These are phyloP conservation scores for Nepenthes alata DNA, from an alignment of 179 eudicot species.

Conservation along the genomic window DNA sequence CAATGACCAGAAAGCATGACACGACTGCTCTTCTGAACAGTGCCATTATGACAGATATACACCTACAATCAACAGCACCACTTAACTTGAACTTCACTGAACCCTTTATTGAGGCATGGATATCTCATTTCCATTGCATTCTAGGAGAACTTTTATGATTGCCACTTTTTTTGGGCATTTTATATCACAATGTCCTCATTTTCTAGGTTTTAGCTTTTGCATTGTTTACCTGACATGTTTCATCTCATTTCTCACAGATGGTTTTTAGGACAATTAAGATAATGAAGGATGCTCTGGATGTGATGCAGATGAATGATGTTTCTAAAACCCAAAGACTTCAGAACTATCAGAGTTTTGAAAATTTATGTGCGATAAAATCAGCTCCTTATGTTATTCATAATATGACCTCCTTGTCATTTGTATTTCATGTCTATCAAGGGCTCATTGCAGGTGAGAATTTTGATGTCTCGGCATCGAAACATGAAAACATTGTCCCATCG, in stretches of 20 bases:
- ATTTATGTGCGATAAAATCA: constrained; percentile 40
- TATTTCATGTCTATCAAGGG: constrained; percentile 49
- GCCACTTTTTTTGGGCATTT: background rate
- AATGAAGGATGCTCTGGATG: constrained; percentile 57
- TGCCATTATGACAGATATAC: constrained; percentile 37
- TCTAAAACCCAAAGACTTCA: constrained; percentile 33
- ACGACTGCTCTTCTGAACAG: constrained; percentile 44
- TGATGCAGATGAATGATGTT: constrained; percentile 24
- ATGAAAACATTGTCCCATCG: constrained; percentile 41
- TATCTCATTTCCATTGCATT: background rate
- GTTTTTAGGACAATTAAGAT: constrained; percentile 58
- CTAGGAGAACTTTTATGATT: background rate
- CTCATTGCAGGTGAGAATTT: constrained; percentile 32
- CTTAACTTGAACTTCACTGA: constrained; percentile 78
- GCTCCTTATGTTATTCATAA: constrained; percentile 83
- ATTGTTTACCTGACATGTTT: background rate
- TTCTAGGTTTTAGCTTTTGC: background rate
- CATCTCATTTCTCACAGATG: constrained; percentile 32
- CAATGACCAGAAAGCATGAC: constrained; percentile 33
- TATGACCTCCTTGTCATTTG: constrained; percentile 72
- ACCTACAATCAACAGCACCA: constrained; percentile 43
- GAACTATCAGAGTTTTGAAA: constrained; percentile 31
- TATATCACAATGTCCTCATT: too few species aligned
- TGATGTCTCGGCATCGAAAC: constrained; percentile 29
- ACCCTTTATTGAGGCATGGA: constrained; percentile 62